These are phyloP conservation scores for Lactarius akahatsu DNA, from an alignment of 768 basidiomycete genomes.

Conservation along the genomic window DNA sequence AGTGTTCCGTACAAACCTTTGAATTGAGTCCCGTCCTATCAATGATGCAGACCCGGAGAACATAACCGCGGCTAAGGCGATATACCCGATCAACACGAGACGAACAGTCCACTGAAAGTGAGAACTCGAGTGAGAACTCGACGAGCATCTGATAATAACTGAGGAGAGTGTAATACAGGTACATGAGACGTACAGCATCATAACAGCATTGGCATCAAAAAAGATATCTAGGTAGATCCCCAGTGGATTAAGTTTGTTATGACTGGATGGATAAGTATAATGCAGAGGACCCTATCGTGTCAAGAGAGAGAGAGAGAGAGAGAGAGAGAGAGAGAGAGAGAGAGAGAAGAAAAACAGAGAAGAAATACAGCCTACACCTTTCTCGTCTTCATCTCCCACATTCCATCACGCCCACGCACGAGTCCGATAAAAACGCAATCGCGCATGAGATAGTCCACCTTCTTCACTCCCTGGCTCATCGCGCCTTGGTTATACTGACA, in stretches of 20 bases:
- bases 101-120: neutral
- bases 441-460: slow-evolving; percentile 61
- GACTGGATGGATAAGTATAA: slow-evolving; percentile 26
- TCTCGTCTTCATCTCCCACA: slow-evolving; percentile 64
- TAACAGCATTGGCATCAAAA: slow-evolving; percentile 8
- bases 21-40: no score
- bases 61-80: neutral
- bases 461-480: slow-evolving; percentile 47
- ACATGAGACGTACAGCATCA: slow-evolving; percentile 21
- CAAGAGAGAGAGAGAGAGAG: neutral
- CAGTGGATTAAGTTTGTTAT: slow-evolving; percentile 7
- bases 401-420: slow-evolving; percentile 50
- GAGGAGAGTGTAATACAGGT: slow-evolving; percentile 11
- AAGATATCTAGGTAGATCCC: slow-evolving; percentile 23
- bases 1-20: no score
- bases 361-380: slow-evolving; percentile 24
- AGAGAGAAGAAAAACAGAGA: neutral
- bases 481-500: slow-evolving; percentile 39
- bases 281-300: slow-evolving; percentile 13
- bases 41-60: neutral
- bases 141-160: slow-evolving; percentile 4
- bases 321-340: neutral
- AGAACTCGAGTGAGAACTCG: neutral
- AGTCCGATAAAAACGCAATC: slow-evolving; percentile 55
- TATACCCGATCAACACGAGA: neutral